phyloP scores from a whole-genome alignment of 2,329 filamentous ascomycete species.

The Gnomoniopsis smithogilvyi region DNA sequence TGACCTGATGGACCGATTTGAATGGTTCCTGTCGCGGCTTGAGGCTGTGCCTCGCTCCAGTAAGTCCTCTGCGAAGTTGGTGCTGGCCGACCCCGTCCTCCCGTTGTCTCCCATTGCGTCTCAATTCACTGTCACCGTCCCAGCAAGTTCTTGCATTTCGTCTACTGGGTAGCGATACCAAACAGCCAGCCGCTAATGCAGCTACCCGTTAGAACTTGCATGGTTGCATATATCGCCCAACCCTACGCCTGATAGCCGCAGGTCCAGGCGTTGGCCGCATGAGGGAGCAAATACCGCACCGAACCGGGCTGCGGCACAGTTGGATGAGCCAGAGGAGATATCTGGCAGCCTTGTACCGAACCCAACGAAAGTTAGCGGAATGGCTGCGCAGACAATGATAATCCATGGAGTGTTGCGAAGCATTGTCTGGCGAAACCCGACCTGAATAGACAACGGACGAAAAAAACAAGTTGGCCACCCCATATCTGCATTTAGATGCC shows the following conservation, averaged over 20 bases:
- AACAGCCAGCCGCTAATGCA: conserved; percentile 25
- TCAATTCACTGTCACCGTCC: not conserved
- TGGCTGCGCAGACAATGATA: not conserved
- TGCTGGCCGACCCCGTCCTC: not conserved
- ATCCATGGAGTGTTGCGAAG: not conserved
- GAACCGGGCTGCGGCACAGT: not conserved
- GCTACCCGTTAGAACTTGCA: conserved; percentile 15
- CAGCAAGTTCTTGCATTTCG: not conserved
- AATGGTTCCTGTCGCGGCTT: not conserved
- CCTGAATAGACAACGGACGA: not conserved
- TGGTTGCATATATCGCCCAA: conserved; percentile 6
- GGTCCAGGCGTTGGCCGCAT: not conserved
- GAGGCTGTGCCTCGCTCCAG: not conserved
- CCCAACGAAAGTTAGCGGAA: not conserved
- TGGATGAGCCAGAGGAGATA: not conserved
- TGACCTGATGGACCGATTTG: not conserved
- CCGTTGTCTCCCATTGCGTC: not conserved
- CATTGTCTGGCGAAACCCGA: not conserved
- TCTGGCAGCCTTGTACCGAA: not conserved
- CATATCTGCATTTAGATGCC: not conserved
- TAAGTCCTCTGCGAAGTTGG: not conserved
- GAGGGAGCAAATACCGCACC: not conserved
- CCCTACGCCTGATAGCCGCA: not conserved
- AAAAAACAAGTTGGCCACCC: not conserved
- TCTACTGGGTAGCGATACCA: conserved; percentile 20